Evolutionary conservation across 768 basidiomycete species (phyloP), one percentile per base, ranked within the genome.

Genomic region (Gloeostereum incarnatum): DNA sequence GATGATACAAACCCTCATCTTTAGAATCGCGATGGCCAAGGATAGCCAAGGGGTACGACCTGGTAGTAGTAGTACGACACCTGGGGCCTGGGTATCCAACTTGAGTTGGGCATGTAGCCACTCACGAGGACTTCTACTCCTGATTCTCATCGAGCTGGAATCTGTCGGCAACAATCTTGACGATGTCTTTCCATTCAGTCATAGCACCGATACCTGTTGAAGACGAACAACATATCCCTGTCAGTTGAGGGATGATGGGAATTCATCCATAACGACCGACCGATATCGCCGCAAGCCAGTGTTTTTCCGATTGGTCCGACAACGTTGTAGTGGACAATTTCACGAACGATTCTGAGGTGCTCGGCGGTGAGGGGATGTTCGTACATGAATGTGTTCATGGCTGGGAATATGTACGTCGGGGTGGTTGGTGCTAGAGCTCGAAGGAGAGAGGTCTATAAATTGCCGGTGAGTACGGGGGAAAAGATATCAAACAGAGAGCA

Each of bases 371-470:
- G 68, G 14, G 91, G 91, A 54, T 98, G 93, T 42, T 86, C 78
- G 53, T 88, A 98, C 94, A 99, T 99, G 47, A 89, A 66, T 3
- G 96, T 98, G 57, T 99, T 99, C 94, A 98, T 99, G 0, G 94
- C 96, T 1, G 94, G 94, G 53, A 93, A 98, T 25, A 97, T 59
- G 51, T 83, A 90, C 5, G 89, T 91, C 5, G 86, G 85, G 0
- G 89, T 96, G 5, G 73, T 68, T 0, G 92, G 87, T 2, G 85
- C 68, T 0, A 94, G 64, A 0, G 90, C 93, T 16, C 90, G 78
- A 43, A 96, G 71, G 3, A 96, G 69, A 10, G 90, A 83, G 8
- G 78, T 82, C 81, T 83, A 45, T 17, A 31, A 22, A 17, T 14
- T 5, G 27, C 26, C 33, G 29, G 17, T 35, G 31, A 31, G 8